These are phyloP conservation scores for Cladosporium sp. DNA, from an alignment of 2,329 filamentous ascomycete genomes.

Conservation along the genomic window DNA sequence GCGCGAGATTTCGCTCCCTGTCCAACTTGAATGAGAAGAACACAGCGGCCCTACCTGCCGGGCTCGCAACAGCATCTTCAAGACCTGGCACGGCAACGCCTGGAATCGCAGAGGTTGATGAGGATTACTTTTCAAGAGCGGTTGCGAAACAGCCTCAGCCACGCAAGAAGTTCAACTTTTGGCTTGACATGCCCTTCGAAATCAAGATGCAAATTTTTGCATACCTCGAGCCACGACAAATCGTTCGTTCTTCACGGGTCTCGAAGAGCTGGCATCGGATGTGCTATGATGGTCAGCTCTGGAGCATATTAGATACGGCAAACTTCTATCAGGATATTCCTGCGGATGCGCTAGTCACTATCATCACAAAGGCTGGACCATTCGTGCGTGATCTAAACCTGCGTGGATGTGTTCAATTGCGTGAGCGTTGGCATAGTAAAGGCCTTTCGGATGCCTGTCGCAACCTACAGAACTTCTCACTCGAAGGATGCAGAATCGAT, in stretches of 20 bases:
- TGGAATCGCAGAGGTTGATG: conserved; percentile 34
- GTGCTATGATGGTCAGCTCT: conserved; percentile 93
- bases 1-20: conserved; percentile 54
- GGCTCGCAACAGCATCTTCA: conserved; percentile 49
- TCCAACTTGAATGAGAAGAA: conserved; percentile 45
- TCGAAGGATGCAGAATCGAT: conserved; percentile 87
- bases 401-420: conserved; percentile 82
- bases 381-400: conserved; percentile 90
- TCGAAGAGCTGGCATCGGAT: conserved; percentile 74
- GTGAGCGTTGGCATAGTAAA: conserved; percentile 72
- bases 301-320: conserved; percentile 73
- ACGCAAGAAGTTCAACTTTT: conserved; percentile 59
- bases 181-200: conserved; percentile 77
- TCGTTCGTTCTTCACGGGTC: conserved; percentile 72
- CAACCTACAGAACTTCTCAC: conserved; percentile 80
- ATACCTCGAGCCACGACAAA: conserved; percentile 72
- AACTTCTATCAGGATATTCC: conserved; percentile 86
- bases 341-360: conserved; percentile 74
- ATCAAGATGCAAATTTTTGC: conserved; percentile 73
- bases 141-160: conserved; percentile 22
- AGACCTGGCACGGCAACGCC: conserved; percentile 26
- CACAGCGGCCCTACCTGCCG: conserved; percentile 61
- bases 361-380: conserved; percentile 79
- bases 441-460: conserved; percentile 77
- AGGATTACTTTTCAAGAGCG: conserved; percentile 44